Conservation (phyloP, 371 early-diverging fungal species). For the Choanephora cucurbitarum region DNA sequence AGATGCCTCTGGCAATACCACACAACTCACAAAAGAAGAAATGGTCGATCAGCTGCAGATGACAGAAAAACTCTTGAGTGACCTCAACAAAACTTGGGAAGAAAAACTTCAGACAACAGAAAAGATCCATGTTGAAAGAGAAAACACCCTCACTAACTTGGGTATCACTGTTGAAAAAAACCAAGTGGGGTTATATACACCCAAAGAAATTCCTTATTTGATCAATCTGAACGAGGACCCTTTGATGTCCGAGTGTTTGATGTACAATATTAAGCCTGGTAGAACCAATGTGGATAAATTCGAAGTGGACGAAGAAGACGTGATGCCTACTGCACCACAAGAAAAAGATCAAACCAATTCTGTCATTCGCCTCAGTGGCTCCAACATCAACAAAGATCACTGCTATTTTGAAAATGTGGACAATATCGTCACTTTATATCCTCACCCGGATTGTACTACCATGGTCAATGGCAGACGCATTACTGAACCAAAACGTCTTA, state of each 20-base stretch:
- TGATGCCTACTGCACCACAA: not conserved
- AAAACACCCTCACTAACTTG: slow-evolving; percentile 70
- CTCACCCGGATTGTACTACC: slow-evolving; percentile 57
- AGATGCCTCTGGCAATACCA: slow-evolving; percentile 45
- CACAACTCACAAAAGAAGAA: slow-evolving; percentile 55
- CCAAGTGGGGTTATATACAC: slow-evolving; percentile 75
- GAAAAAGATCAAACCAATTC: slow-evolving; percentile 21
- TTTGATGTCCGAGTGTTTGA: slow-evolving; percentile 80
- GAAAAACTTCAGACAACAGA: slow-evolving; percentile 74
- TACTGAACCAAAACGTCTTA: slow-evolving; percentile 58
- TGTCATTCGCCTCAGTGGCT: slow-evolving; percentile 76
- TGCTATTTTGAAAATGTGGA: slow-evolving; percentile 76
- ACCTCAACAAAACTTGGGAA: slow-evolving; percentile 80
- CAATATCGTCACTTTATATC: slow-evolving; percentile 68
- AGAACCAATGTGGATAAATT: slow-evolving; percentile 67
- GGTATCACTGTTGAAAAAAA: slow-evolving; percentile 73
- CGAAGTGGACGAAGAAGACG: slow-evolving; percentile 34
- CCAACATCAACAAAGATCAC: slow-evolving; percentile 71
- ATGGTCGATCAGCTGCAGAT: slow-evolving; percentile 76
- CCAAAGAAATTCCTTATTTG: slow-evolving; percentile 79
- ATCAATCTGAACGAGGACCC: slow-evolving; percentile 89
- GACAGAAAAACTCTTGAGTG: slow-evolving; percentile 80
- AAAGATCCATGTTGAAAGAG: slow-evolving; percentile 68
- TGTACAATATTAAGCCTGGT: slow-evolving; percentile 80
- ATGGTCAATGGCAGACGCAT: slow-evolving; percentile 82